Evolutionary conservation across 1,284 basidiomycete genomes (phyloP), one percentile per base, ranked within the genome.

Genomic region (Inonotus obliquus): DNA sequence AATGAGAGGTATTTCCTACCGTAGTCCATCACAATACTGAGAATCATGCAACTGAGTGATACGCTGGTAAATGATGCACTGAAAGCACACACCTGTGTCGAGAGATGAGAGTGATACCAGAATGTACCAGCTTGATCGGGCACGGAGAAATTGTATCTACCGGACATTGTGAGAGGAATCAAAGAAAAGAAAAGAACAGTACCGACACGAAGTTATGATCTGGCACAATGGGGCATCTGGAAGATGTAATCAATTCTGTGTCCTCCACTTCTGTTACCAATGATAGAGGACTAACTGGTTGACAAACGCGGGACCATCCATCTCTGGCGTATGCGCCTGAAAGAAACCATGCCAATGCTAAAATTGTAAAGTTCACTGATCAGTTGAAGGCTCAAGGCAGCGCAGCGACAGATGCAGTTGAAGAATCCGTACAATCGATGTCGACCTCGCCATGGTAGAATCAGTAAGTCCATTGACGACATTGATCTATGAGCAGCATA

Each of bases 311-410:
- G 68, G 62, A 44, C 76, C 77, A 53, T 78, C 77, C 37, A 72
- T 73, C n/a, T 52, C 74, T 75, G 69, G 66, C 67, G 55, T 75
- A 25, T 69, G 61, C 13, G 68, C 60, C 67, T 80, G 78, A 60
- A 75, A 74, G 14, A 81, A 65, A 7, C 79, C 80, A 57, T 82
- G 80, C 79, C 79, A 82, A 64, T 81, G 80, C 79, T 81, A 62
- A 29, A 61, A 39, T 29, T 14, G 14, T 23, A 48, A 29, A 44
- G 19, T 39, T 38, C 4, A 10, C 19, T 4, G 11, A 2, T 25
- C 17, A 32, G 4, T 19, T 2, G 21, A 49, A 2, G n/a, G n/a
- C n/a, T n/a, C n/a, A n/a, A 11, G 4, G 6, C 21, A 13, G 32
- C 25, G 38, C 2, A 10, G 23, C 2, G 29, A 38, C 7, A 55